A percentile compares a stretch with the other conserved stretches of the same genome.
These are phyloP conservation scores for Leccinum subtestaceum DNA, from an alignment of 768 basidiomycete species.

Conservation along the genomic window DNA sequence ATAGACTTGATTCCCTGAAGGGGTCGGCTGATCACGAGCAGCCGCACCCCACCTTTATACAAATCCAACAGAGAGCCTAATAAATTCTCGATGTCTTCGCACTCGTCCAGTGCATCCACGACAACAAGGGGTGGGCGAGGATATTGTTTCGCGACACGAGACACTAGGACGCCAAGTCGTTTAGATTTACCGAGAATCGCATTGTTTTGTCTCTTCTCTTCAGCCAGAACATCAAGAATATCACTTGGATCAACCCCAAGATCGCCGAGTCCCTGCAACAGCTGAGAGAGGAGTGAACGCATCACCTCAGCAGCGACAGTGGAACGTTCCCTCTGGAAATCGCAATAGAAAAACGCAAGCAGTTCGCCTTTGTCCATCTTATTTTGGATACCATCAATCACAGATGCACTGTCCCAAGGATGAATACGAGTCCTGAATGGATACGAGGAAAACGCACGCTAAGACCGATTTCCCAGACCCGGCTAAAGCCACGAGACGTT, in stretches of 20 bases:
- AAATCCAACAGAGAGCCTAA: not conserved
- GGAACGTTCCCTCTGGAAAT: too few relatives aligned
- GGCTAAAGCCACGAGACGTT: too few relatives aligned
- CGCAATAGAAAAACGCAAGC: too few relatives aligned
- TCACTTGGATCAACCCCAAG: not conserved
- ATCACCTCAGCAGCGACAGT: too few relatives aligned
- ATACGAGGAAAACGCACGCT: too few relatives aligned
- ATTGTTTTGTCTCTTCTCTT: not conserved
- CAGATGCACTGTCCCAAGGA: too few relatives aligned
- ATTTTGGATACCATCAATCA: too few relatives aligned
- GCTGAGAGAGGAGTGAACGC: too few relatives aligned
- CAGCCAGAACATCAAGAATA: not conserved
- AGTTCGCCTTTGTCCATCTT: too few relatives aligned
- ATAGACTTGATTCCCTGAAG: slow-evolving; percentile 6
- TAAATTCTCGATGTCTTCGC: slow-evolving; percentile 5
- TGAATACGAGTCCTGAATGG: too few relatives aligned
- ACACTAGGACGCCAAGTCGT: not conserved
- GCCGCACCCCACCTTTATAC: not conserved
- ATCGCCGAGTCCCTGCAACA: not conserved
- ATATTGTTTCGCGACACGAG: not conserved
- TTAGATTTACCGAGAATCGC: not conserved
- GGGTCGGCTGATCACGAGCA: slow-evolving; percentile 6
- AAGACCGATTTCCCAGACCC: too few relatives aligned
- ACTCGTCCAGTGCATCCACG: slow-evolving; percentile 21
- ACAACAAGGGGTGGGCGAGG: not conserved